These are phyloP conservation scores for Pugionium cornutum DNA, from an alignment of 345 rosid species.

Conservation along the genomic window DNA sequence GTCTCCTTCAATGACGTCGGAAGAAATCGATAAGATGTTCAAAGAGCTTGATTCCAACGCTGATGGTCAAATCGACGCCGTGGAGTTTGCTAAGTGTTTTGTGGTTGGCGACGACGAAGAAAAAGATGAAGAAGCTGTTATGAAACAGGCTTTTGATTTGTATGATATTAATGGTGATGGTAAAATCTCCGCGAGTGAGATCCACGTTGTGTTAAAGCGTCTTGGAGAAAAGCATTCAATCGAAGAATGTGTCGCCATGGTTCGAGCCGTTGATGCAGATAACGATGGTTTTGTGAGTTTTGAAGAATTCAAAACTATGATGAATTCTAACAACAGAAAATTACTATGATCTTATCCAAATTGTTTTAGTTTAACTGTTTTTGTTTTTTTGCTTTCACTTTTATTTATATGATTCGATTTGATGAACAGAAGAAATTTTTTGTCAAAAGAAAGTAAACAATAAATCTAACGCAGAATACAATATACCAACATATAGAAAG, in stretches of 20 bases:
- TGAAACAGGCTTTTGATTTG: constrained; percentile 24
- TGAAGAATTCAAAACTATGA: constrained; percentile 25
- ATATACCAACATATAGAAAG: too few relatives aligned
- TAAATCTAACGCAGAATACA: too few relatives aligned
- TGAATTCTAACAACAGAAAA: background rate
- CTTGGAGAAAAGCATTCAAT: constrained; percentile 10
- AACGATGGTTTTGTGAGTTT: constrained; percentile 23
- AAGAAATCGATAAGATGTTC: constrained; percentile 29
- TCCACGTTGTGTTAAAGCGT: constrained; percentile 18
- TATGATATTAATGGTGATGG: constrained; percentile 33
- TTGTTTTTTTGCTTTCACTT: background rate
- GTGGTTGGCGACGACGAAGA: background rate
- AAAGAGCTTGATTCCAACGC: constrained; percentile 18
- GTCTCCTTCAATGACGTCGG: constrained; percentile 11
- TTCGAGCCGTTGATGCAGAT: constrained; percentile 9
- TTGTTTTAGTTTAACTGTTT: background rate
- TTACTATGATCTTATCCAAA: background rate
- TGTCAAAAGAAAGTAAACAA: too few relatives aligned
- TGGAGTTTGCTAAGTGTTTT: constrained; percentile 3
- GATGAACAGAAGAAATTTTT: too few relatives aligned
- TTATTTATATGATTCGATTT: too few relatives aligned
- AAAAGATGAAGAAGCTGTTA: background rate
- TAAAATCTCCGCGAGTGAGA: constrained; percentile 28
- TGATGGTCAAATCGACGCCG: constrained; percentile 13
- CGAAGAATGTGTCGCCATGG: constrained; percentile 11